phyloP scores from a whole-genome alignment of 202 grass and related monocot species.

The Zizania palustris region DNA sequence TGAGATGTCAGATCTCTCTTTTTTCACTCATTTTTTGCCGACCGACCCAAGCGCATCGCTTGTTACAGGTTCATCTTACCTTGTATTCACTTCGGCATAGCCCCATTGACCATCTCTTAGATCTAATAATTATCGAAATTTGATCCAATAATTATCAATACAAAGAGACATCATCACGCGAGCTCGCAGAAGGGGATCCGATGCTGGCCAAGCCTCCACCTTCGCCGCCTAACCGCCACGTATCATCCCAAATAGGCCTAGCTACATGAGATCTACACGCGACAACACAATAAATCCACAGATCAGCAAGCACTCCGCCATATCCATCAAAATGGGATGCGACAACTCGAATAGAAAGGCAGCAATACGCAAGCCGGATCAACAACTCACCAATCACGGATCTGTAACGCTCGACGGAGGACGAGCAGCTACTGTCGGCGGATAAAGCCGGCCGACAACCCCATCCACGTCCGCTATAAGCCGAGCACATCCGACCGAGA shows the following conservation, averaged over 20 bases:
- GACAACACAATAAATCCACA: too few relatives aligned
- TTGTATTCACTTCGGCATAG: slow-evolving; percentile 25
- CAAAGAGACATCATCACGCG: slow-evolving; percentile 36
- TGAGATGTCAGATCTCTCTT: slow-evolving; percentile 31
- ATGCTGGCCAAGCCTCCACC: neutral
- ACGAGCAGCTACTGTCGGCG: neutral
- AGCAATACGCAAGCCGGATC: too few relatives aligned
- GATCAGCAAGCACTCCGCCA: neutral
- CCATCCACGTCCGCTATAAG: neutral
- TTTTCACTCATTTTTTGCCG: neutral
- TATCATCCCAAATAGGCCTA: neutral
- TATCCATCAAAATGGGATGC: accelerated
- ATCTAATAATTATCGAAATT: slow-evolving; percentile 63
- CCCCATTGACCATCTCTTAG: slow-evolving; percentile 29
- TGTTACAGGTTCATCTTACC: slow-evolving; percentile 49
- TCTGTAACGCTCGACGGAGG: neutral
- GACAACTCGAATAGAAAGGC: neutral
- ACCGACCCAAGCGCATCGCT: slow-evolving; percentile 9
- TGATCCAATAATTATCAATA: slow-evolving; percentile 56
- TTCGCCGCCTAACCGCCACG: accelerated
- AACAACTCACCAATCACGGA: neutral
- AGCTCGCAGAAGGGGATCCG: neutral
- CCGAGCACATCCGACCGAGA: neutral
- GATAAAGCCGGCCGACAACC: neutral
- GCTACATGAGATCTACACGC: neutral